A percentile compares a stretch with the other conserved stretches of the same genome.
Evolutionary conservation across 208 protist genomes (phyloP).

Genomic region (Leishmania martiniquensis): DNA sequence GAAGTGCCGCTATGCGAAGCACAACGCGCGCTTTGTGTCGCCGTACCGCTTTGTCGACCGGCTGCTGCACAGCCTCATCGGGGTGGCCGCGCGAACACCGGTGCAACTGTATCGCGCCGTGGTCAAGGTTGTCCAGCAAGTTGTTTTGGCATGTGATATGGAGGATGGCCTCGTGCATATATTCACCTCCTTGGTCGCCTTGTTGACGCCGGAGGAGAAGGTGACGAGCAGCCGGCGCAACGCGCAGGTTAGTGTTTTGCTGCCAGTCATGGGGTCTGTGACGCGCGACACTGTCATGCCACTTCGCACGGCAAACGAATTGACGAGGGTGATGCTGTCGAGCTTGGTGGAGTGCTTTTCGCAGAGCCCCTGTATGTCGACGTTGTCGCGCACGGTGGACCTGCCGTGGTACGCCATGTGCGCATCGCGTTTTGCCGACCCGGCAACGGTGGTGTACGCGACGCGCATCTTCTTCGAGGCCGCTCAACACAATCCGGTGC

Average conservation of each 20-base stretch:
- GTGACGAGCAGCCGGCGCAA: conserved; percentile 27
- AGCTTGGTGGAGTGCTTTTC: conserved; percentile 57
- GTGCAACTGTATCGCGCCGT: conserved; percentile 45
- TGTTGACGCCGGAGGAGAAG: conserved; percentile 56
- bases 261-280: conserved; percentile 45
- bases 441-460: conserved; percentile 69
- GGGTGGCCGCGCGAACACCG: conserved; percentile 30
- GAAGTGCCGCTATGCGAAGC: conserved; percentile 63
- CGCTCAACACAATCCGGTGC: conserved; percentile 42
- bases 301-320: conserved; percentile 44
- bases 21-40: conserved; percentile 64
- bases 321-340: conserved; percentile 56
- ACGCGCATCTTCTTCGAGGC: conserved; percentile 77
- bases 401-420: conserved; percentile 74
- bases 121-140: conserved; percentile 65
- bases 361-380: conserved; percentile 42
- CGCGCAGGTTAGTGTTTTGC: conserved; percentile 29
- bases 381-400: conserved; percentile 55
- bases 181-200: conserved; percentile 56
- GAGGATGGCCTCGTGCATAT: conserved; percentile 60
- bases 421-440: conserved; percentile 69
- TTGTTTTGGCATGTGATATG: conserved; percentile 76
- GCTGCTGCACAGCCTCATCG: conserved; percentile 68
- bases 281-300: conserved; percentile 35
- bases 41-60: conserved; percentile 73